Base-by-base conservation (phyloP, 2,329 filamentous ascomycete species). In the Colletotrichum filicis region DNA sequence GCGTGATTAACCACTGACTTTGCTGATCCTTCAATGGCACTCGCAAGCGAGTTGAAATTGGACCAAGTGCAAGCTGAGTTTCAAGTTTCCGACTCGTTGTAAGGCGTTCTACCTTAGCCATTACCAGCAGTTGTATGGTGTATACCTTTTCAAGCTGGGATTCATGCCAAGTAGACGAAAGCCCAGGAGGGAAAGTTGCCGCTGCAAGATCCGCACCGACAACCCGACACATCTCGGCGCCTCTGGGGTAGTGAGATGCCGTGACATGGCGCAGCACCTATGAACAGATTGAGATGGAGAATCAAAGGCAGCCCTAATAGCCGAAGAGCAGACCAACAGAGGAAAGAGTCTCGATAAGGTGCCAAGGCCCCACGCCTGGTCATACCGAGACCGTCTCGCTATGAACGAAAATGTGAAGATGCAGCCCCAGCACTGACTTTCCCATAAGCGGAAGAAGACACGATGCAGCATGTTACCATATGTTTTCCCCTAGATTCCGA, bases 141-240 rank as follows among this genome's bases (percentile, higher is more conserved):
- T 46, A 19, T 12, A 19, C n/a, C 19, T 28, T 14, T 32, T 35
- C 42, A 28, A 42, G 2, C 24, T 26, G 28, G 53, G 3, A 42
- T 24, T 8, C 0, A 8, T 1, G 32, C 66, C 70, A 65, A 69
- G 42, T 19, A 14, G 8, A 24, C 19, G 14, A 42, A 30, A 14
- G 24, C 26, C 7, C 37, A 5, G 22, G 26, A 0, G 37, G 24
- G 4, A 60, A 16, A 22, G 26, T 49, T 57, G 22, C 57, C 5
- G 22, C 42, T 69, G 59, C 32, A 69, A 57, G 53, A 42, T 49
- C 59, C 70, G 70, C 59, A 7, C 66, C 66, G 55, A 69, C 53
- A 52, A 69, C 19, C 66, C 65, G 70, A 46, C 59, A 35, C 52
- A 32, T 28, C 26, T 69, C 46, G 55, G 70, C 8, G 42, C 12